Percentiles rank a stretch among this genome's conserved stretches.
Evolutionary conservation across 345 rosid species (phyloP).

Genomic region (Carallia brachiata): DNA sequence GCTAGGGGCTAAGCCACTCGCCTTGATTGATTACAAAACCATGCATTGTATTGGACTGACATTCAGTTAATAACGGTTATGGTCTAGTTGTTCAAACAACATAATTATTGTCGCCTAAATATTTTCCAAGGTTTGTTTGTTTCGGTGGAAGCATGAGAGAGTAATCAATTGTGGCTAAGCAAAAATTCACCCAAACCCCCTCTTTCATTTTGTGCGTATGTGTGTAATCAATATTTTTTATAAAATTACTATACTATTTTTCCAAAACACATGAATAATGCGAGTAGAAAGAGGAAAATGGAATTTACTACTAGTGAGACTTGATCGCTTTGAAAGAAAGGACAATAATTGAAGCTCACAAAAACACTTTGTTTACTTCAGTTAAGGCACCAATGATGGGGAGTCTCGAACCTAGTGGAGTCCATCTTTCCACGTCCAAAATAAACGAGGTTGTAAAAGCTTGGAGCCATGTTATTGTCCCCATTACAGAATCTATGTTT

Average conservation of each 20-base stretch:
- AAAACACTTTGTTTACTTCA: conserved; percentile 37
- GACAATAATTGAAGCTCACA: conserved; percentile 50
- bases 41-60: not conserved
- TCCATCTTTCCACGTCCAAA: conserved; percentile 72
- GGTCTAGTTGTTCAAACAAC: conserved; percentile 20
- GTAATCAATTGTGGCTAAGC: too few species aligned
- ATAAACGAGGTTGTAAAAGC: conserved; percentile 33
- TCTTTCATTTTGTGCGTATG: too few species aligned
- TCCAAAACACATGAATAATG: too few species aligned
- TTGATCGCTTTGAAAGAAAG: not conserved
- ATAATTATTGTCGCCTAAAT: not conserved
- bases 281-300: too few species aligned
- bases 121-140: conserved; percentile 27
- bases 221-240: too few species aligned
- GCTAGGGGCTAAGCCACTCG: too few species aligned
- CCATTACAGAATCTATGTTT: conserved; percentile 31
- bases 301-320: not conserved
- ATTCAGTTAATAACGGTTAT: conserved; percentile 3
- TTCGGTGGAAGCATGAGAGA: not conserved
- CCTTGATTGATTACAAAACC: not conserved
- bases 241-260: too few species aligned
- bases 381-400: conserved; percentile 57
- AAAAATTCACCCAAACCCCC: too few species aligned
- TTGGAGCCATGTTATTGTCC: conserved; percentile 43
- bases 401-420: conserved; percentile 41